These are phyloP conservation scores for Russula sp. DNA, from an alignment of 768 basidiomycete genomes.

Conservation along the genomic window DNA sequence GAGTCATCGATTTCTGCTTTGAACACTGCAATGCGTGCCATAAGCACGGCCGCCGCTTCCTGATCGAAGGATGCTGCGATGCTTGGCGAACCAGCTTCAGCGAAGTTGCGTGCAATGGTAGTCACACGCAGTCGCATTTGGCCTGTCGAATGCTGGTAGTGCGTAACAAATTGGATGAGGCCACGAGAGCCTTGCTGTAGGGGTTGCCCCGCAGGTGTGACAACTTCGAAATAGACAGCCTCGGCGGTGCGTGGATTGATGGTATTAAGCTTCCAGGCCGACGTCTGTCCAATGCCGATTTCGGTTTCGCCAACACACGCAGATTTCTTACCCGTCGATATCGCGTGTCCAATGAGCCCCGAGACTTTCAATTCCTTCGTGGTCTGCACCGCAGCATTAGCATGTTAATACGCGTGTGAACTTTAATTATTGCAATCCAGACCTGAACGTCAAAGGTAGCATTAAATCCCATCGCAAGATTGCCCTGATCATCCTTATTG, in stretches of 20 bases:
- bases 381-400: constrained; percentile 45
- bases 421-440: constrained; percentile 11
- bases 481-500: constrained; percentile 86
- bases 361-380: constrained; percentile 99
- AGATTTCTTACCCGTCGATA: constrained; percentile 95
- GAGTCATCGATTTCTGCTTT: constrained; percentile 98
- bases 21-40: constrained; percentile 98
- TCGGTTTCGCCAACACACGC: constrained; percentile 97
- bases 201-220: constrained; percentile 92
- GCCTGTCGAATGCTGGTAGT: constrained; percentile 97
- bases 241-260: constrained; percentile 82
- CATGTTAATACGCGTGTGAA: neutral
- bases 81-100: constrained; percentile 90
- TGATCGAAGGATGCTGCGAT: constrained; percentile 96
- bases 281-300: constrained; percentile 97
- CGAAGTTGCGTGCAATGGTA: constrained; percentile 95
- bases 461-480: constrained; percentile 96
- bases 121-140: constrained; percentile 94
- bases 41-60: constrained; percentile 93
- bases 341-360: constrained; percentile 94
- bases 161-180: constrained; percentile 95
- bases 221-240: constrained; percentile 97
- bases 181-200: constrained; percentile 85
- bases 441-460: constrained; percentile 98
- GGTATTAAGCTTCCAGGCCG: constrained; percentile 95